phyloP scores from a whole-genome alignment of 1,139 yeast species.

The Magnusiomyces sp. region DNA sequence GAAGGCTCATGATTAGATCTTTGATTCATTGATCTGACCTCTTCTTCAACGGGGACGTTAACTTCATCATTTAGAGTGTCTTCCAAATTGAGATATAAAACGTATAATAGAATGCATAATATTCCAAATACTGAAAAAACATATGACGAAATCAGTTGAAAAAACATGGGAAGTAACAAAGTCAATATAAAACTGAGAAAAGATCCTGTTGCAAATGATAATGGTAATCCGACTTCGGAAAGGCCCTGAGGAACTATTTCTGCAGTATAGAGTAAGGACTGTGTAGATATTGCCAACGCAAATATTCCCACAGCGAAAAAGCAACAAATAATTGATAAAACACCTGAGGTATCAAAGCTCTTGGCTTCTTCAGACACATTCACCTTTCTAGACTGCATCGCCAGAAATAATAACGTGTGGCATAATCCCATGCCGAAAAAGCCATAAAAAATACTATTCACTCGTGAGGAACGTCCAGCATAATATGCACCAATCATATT shows the following conservation, averaged over 20 bases:
- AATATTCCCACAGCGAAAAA: conserved; percentile 43
- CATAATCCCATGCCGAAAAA: conserved; percentile 34
- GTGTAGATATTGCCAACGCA: conserved; percentile 35
- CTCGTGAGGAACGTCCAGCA: conserved; percentile 37
- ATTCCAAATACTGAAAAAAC: conserved; percentile 35
- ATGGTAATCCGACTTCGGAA: conserved; percentile 44
- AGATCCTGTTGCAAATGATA: conserved; percentile 51
- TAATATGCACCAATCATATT: conserved; percentile 38
- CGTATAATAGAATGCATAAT: conserved; percentile 3
- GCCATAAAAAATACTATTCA: conserved; percentile 18
- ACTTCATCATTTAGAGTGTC: conserved; percentile 9
- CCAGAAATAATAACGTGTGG: conserved; percentile 33
- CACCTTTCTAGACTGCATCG: conserved; percentile 26
- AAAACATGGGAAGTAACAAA: conserved; percentile 33
- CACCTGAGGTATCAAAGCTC: conserved; percentile 31
- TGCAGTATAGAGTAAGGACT: conserved; percentile 41
- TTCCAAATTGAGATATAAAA: conserved; percentile 14
- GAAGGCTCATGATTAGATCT: background rate
- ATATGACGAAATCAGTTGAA: conserved; percentile 33
- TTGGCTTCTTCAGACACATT: conserved; percentile 9
- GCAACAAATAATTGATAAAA: conserved; percentile 41
- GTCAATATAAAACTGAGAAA: conserved; percentile 34
- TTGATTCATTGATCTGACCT: background rate
- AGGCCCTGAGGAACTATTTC: conserved; percentile 46
- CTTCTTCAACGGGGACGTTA: background rate